A percentile compares a stretch with the other conserved stretches of the same genome.
Conservation (phyloP, 2,329 filamentous ascomycete species). For the Emmonsia crescens region DNA sequence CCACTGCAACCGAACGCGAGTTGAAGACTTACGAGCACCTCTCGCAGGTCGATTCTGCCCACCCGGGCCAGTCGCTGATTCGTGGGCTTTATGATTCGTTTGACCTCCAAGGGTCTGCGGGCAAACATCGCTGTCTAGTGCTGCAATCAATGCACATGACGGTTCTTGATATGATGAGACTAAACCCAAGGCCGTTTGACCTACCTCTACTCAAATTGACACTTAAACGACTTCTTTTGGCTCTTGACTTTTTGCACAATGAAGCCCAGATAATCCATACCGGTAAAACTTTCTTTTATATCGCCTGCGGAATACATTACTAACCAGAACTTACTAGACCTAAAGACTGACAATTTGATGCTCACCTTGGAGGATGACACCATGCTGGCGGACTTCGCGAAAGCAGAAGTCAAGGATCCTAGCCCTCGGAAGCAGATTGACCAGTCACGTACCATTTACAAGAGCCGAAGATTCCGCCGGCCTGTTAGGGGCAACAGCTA, state of each 20-base stretch:
- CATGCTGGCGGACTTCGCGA: slow-evolving; percentile 4
- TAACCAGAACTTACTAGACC: not conserved
- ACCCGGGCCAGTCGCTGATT: slow-evolving; percentile 19
- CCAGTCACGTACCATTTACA: slow-evolving; percentile 2
- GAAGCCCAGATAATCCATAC: slow-evolving; percentile 5
- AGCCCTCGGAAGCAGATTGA: slow-evolving; percentile 4
- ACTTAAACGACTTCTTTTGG: slow-evolving; percentile 4
- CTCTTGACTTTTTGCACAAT: slow-evolving; percentile 8
- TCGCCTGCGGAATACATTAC: not conserved
- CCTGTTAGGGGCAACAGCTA: slow-evolving; percentile 11
- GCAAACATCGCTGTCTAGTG: slow-evolving; percentile 22
- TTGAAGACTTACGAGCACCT: slow-evolving; percentile 20
- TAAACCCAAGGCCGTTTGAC: slow-evolving; percentile 18
- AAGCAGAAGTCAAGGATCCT: slow-evolving; percentile 5
- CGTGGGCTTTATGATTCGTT: slow-evolving; percentile 25
- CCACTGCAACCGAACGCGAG: slow-evolving; percentile 17
- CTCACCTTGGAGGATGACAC: not conserved
- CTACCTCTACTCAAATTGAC: slow-evolving; percentile 4
- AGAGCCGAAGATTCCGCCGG: not conserved
- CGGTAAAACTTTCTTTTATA: slow-evolving; percentile 1
- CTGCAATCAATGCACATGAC: slow-evolving; percentile 22
- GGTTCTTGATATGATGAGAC: slow-evolving; percentile 22
- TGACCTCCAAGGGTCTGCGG: slow-evolving; percentile 16
- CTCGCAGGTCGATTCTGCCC: slow-evolving; percentile 15
- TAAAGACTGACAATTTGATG: slow-evolving; percentile 7